phyloP scores from a whole-genome alignment of 192 early-diverging fungal genomes.

The Coemansia sp. region DNA sequence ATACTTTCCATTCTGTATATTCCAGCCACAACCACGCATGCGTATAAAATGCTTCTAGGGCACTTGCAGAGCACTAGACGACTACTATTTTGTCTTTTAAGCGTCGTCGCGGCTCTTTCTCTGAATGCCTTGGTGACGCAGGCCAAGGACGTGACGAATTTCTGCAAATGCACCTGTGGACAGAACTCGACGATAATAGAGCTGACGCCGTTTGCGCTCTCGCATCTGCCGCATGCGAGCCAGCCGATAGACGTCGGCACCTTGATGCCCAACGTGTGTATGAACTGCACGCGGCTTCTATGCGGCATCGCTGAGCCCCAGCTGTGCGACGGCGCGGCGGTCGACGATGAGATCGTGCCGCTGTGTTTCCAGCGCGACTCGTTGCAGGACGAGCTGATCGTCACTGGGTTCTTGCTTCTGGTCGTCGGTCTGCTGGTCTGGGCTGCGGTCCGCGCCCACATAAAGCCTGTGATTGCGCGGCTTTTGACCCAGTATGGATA shows the following conservation, averaged over 20 bases:
- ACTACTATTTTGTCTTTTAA: not conserved
- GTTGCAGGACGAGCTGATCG: slow-evolving; percentile 50
- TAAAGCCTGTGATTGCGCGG: slow-evolving; percentile 30
- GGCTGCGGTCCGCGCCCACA: slow-evolving; percentile 31
- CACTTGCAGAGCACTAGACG: not conserved
- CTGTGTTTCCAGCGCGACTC: slow-evolving; percentile 54
- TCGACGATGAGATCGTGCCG: slow-evolving; percentile 50
- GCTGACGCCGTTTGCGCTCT: slow-evolving; percentile 41
- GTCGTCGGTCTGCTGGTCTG: slow-evolving; percentile 44
- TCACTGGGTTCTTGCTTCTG: slow-evolving; percentile 39
- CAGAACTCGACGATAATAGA: slow-evolving; percentile 52
- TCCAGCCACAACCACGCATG: not conserved
- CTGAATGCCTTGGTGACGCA: not conserved
- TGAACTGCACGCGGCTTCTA: slow-evolving; percentile 51
- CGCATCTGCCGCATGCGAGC: slow-evolving; percentile 46
- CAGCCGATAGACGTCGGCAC: slow-evolving; percentile 49
- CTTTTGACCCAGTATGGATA: slow-evolving; percentile 40
- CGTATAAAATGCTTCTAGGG: not conserved
- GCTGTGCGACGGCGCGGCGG: slow-evolving; percentile 52
- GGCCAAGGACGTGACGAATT: slow-evolving; percentile 38
- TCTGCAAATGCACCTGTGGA: slow-evolving; percentile 53
- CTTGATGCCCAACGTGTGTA: slow-evolving; percentile 49
- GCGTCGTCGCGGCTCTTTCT: not conserved
- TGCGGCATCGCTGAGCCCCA: slow-evolving; percentile 46
- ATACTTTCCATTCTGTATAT: too few species aligned